Conservation (phyloP, 23 red algal genomes). For the Gracilaria gracilis region DNA sequence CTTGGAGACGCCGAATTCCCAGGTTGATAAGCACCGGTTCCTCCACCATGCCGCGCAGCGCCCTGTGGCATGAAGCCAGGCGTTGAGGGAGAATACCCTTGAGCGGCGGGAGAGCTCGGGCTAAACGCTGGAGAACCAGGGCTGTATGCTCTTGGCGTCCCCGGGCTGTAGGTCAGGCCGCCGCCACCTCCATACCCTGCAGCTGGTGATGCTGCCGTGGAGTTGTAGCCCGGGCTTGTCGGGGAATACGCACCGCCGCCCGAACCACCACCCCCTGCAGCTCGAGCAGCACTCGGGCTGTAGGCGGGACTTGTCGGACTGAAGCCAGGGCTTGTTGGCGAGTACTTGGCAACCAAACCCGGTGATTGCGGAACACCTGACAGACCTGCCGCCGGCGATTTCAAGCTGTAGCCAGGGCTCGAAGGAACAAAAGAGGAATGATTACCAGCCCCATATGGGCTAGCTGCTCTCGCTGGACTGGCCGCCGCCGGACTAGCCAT, state of each 20-base stretch:
- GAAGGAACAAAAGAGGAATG: constrained; percentile 29
- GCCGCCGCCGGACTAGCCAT: constrained; percentile 52
- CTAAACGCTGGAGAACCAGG: constrained; percentile 68
- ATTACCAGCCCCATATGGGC: constrained; percentile 23
- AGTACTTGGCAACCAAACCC: constrained; percentile 69
- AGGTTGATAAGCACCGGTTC: constrained; percentile 8
- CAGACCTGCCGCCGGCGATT: constrained; percentile 50
- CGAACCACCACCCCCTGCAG: not conserved
- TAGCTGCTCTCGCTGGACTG: constrained; percentile 24
- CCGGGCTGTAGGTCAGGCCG: constrained; percentile 36
- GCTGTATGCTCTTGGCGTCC: constrained; percentile 60
- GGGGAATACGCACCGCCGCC: constrained; percentile 53
- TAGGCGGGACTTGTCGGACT: constrained; percentile 91
- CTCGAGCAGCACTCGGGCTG: constrained; percentile 66
- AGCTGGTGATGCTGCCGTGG: constrained; percentile 56
- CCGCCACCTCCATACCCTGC: constrained; percentile 14
- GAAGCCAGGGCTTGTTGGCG: constrained; percentile 93
- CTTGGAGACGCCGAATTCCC: constrained; percentile 76
- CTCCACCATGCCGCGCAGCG: constrained; percentile 15
- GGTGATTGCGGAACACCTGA: constrained; percentile 55
- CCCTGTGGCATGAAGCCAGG: constrained; percentile 61
- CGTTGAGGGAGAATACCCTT: constrained; percentile 83
- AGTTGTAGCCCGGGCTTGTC: constrained; percentile 72
- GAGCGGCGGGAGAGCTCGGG: constrained; percentile 49
- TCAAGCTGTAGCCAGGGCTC: constrained; percentile 56